Evolutionary conservation across 129 eudicot genomes (phyloP).

Genomic region (Tagetes erecta): DNA sequence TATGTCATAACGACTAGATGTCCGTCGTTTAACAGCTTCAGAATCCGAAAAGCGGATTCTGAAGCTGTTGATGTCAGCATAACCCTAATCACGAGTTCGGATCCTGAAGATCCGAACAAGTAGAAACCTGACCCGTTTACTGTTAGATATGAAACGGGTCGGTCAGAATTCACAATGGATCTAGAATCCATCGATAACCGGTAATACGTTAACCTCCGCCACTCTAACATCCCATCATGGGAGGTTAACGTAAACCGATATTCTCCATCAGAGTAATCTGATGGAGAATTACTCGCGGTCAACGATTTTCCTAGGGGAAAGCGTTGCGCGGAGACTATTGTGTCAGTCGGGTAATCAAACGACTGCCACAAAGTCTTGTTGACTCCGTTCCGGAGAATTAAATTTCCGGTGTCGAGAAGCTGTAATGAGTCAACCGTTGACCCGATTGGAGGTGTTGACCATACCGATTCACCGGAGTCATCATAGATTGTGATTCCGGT

Average conservation of each 20-base stretch:
- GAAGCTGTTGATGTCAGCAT: not conserved
- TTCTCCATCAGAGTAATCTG: constrained; percentile 46
- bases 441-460: constrained; percentile 58
- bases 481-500: constrained; percentile 45
- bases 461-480: constrained; percentile 43
- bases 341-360: constrained; percentile 64
- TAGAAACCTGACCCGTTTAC: constrained; percentile 63
- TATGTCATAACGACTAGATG: constrained; percentile 41
- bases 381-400: constrained; percentile 43
- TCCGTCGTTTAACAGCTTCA: constrained; percentile 54
- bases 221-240: constrained; percentile 49
- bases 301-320: constrained; percentile 41
- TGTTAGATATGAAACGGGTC: constrained; percentile 44
- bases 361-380: constrained; percentile 67
- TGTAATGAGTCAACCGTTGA: constrained; percentile 39
- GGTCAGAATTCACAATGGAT: constrained; percentile 45
- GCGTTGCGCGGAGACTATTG: constrained; percentile 60
- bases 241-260: constrained; percentile 45
- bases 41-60: constrained; percentile 39
- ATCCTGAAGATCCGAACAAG: constrained; percentile 33
- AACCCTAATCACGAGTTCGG: constrained; percentile 43
- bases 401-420: constrained; percentile 62
- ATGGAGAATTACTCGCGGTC: constrained; percentile 23
- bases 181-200: constrained; percentile 55
- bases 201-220: constrained; percentile 55